Evolutionary conservation across 2,329 filamentous ascomycete species (phyloP), one percentile per base, ranked within the genome.

Genomic region (Calonectria naviculata): DNA sequence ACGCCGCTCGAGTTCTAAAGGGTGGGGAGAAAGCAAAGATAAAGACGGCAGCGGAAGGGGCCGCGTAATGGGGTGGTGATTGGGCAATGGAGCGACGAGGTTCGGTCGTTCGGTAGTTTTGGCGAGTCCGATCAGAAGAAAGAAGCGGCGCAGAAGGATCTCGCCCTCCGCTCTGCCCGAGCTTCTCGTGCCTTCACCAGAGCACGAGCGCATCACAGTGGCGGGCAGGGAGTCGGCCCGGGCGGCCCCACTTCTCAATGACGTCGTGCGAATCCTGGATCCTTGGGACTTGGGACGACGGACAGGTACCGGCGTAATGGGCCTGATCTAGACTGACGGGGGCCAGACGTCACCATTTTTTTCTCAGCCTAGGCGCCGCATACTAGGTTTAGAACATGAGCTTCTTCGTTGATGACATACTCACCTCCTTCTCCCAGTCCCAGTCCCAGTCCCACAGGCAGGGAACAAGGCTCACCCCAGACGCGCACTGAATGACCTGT

Each of bases 171-270:
- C 42, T 46, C 42, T 24, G n/a, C 21, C 38, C 24, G 58, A 24
- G 2, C 24, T 10, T 44, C 34, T 24, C n/a, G n/a, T 9, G 3
- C n/a, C 4, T 12, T 46, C 42, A 21, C 42, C 8, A 19, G 19
- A 44, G 41, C 41, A 21, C 7, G 19, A 44, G 41, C 41, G 34
- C 34, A 12, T 36, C 34, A 36, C 41, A 21, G 42, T 46, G 42
- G 42, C 42, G n/a, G 42, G 21, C n/a, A 46, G 9, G 42, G 6
- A 46, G 42, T 31, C 47, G 47, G 26, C 13, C 47, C 47, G 47
- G 41, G 42, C 65, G 65, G 65, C 65, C 65, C 65, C 65, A 61
- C 65, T 36, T 19, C 12, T 31, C 31, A 49, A 67, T 67, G 65
- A 67, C 65, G 54, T 67, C 65, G 54, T 52, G 38, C 56, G 56